These are phyloP conservation scores for Besnoitia besnoiti DNA, from an alignment of 169 alveolate genomes.

Conservation along the genomic window DNA sequence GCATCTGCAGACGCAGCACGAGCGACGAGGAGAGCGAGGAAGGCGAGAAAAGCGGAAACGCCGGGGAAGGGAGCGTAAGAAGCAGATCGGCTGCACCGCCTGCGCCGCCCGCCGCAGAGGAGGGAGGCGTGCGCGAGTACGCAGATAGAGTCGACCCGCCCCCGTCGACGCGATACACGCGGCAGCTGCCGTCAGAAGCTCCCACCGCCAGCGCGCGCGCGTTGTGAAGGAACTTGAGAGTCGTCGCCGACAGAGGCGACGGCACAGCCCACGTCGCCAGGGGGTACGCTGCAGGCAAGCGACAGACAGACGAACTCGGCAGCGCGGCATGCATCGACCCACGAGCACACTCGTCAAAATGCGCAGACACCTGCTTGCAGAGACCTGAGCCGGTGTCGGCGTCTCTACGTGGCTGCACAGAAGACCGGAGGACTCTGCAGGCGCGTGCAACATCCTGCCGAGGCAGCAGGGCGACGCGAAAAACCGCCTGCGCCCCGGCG, in stretches of 20 bases:
- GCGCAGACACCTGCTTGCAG: background rate
- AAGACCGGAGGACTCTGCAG: background rate
- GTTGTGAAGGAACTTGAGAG: conserved; percentile 35
- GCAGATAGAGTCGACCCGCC: background rate
- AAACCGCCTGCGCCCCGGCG: no score
- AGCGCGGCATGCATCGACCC: background rate
- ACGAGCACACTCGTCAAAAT: background rate
- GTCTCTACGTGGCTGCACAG: no score
- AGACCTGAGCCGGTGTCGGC: no score
- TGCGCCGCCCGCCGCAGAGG: background rate
- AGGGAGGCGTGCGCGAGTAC: background rate
- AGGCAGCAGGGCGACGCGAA: no score
- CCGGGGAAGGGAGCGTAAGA: conserved; percentile 1
- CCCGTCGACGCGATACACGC: conserved; percentile 41
- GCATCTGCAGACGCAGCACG: background rate
- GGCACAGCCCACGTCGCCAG: conserved; percentile 51
- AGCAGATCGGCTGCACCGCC: background rate
- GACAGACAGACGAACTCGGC: background rate
- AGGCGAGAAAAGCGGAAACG: background rate
- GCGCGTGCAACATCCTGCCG: no score
- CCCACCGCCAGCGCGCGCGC: conserved; percentile 39
- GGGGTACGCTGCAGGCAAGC: conserved; percentile 38
- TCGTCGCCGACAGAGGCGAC: conserved; percentile 7
- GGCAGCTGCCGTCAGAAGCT: conserved; percentile 56
- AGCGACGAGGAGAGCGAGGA: background rate